Conservation (phyloP, 106 monocot genomes). For the Phalaenopsis aphrodite region DNA sequence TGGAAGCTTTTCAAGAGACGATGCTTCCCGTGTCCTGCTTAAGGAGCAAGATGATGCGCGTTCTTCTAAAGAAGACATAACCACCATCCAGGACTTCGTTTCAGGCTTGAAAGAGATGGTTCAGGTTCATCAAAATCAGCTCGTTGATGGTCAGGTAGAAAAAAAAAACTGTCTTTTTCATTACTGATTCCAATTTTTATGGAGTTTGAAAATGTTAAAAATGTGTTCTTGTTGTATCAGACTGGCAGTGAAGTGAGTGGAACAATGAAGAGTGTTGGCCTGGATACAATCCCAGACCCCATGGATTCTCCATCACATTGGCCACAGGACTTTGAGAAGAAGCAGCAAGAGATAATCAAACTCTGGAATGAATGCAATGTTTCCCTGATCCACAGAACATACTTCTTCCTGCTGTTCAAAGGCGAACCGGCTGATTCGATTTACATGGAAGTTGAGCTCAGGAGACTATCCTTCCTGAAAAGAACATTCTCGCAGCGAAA, state of each 20-base stretch:
- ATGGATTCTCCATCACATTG: slow-evolving; percentile 55
- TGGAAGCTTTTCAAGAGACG: slow-evolving; percentile 26
- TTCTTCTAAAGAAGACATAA: slow-evolving; percentile 32
- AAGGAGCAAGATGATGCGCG: slow-evolving; percentile 14
- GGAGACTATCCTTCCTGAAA: slow-evolving; percentile 75
- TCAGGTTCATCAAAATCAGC: slow-evolving; percentile 43
- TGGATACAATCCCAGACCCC: slow-evolving; percentile 40
- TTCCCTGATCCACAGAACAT: slow-evolving; percentile 78
- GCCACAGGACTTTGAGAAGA: slow-evolving; percentile 65
- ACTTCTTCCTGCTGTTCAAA: slow-evolving; percentile 85
- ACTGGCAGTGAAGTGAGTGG: slow-evolving; percentile 9
- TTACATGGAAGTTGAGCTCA: slow-evolving; percentile 96
- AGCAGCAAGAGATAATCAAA: slow-evolving; percentile 61
- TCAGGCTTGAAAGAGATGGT: slow-evolving; percentile 63
- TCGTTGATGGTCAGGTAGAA: slow-evolving; percentile 31
- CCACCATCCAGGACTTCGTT: slow-evolving; percentile 49
- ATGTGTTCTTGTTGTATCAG: slow-evolving; percentile 5
- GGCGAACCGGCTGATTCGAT: slow-evolving; percentile 85
- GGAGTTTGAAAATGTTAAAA: neutral
- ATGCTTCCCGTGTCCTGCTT: slow-evolving; percentile 3
- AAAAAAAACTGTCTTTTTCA: neutral
- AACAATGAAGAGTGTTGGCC: slow-evolving; percentile 31
- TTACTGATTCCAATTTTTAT: neutral
- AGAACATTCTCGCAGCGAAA: slow-evolving; percentile 25
- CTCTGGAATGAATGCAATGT: slow-evolving; percentile 91